Evolutionary conservation across 495 filamentous ascomycete species (phyloP).

Genomic region (Aspergillus cristatus): DNA sequence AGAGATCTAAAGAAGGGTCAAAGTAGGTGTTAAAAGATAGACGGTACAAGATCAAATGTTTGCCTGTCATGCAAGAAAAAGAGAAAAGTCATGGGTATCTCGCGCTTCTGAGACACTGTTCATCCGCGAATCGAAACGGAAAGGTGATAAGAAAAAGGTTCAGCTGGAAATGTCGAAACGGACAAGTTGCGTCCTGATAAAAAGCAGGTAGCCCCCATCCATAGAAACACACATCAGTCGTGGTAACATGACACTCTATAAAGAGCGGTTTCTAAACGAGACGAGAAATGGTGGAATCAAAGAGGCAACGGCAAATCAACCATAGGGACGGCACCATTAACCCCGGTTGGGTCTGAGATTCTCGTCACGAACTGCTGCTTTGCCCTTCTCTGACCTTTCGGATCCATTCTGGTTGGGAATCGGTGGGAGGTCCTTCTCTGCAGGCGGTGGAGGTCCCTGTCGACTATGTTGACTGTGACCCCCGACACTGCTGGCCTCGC

Average conservation of each 20-base stretch:
- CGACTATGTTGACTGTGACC: constrained; percentile 37
- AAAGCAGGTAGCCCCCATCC: constrained; percentile 10
- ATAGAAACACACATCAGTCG: constrained; percentile 29
- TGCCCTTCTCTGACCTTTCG: constrained; percentile 19
- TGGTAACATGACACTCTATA: constrained; percentile 25
- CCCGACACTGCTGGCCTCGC: constrained; percentile 66
- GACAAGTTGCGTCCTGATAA: constrained; percentile 8
- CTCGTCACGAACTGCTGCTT: constrained; percentile 13
- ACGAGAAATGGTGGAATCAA: constrained; percentile 6
- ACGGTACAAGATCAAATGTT: constrained; percentile 15
- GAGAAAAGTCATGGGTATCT: constrained; percentile 3
- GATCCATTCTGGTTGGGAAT: constrained; percentile 25
- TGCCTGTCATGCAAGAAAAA: constrained; percentile 8
- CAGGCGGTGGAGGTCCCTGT: constrained; percentile 17
- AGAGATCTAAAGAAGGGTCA: constrained; percentile 8
- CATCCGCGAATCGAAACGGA: background rate
- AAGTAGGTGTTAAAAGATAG: constrained; percentile 5
- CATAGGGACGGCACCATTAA: constrained; percentile 2
- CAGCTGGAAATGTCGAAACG: constrained; percentile 10
- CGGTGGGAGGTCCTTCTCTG: constrained; percentile 49
- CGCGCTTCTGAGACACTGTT: background rate
- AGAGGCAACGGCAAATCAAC: constrained; percentile 7
- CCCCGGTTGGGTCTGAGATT: constrained; percentile 3
- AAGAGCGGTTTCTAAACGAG: constrained; percentile 11
- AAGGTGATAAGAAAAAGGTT: constrained; percentile 10